Percentiles rank a stretch among this genome's conserved stretches.
phyloP scores from a whole-genome alignment of 2,329 filamentous ascomycete species.

The Nemania sp. region DNA sequence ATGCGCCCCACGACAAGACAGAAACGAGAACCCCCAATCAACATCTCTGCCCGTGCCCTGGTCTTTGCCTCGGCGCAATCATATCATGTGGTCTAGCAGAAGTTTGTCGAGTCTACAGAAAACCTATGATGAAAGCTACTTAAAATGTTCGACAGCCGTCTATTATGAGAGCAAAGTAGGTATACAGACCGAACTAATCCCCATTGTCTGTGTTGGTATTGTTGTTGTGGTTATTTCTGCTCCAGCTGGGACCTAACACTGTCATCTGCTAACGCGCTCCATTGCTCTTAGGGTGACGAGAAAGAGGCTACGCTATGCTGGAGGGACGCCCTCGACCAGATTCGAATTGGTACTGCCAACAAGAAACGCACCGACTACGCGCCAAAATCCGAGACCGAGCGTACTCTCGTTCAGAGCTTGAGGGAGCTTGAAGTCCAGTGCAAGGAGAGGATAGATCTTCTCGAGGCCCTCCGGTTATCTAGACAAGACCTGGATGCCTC shows the following conservation, averaged over 20 bases:
- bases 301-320: constrained; percentile 90
- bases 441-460: constrained; percentile 89
- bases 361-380: constrained; percentile 76
- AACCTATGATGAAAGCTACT: constrained; percentile 96
- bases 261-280: background rate
- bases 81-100: constrained; percentile 68
- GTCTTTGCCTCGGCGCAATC: constrained; percentile 36
- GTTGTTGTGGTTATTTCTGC: background rate
- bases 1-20: constrained; percentile 29
- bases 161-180: constrained; percentile 88
- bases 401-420: constrained; percentile 82
- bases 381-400: constrained; percentile 84
- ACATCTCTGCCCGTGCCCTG: background rate
- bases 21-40: constrained; percentile 3
- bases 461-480: constrained; percentile 82
- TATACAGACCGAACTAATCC: background rate
- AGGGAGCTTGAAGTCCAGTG: constrained; percentile 89
- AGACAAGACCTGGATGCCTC: constrained; percentile 57
- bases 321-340: constrained; percentile 87
- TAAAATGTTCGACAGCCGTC: constrained; percentile 93
- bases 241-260: background rate
- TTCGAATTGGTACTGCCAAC: constrained; percentile 86
- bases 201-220: background rate
- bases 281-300: constrained; percentile 80
- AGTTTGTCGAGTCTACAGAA: constrained; percentile 84